phyloP scores from a whole-genome alignment of 225 moss, liverwort and hornwort species.

The Pseudisothecium myosuroides region DNA sequence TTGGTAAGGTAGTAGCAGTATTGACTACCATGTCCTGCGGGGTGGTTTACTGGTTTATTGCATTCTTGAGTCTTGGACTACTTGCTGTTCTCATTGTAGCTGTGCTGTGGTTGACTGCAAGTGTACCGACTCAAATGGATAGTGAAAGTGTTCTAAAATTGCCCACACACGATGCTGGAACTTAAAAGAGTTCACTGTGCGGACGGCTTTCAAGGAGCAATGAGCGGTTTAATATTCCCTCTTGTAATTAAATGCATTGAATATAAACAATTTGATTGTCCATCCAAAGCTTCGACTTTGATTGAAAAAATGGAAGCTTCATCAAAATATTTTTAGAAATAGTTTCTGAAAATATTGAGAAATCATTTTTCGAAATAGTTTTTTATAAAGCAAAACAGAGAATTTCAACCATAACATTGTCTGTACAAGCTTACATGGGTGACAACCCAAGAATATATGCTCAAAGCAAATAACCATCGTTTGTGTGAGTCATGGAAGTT shows the following conservation, averaged over 20 bases:
- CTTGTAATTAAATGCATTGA: neutral
- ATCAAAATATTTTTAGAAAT: neutral
- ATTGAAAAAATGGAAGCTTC: neutral
- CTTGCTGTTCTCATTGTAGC: neutral
- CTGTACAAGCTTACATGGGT: no score
- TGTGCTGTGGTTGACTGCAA: neutral
- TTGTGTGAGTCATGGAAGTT: neutral
- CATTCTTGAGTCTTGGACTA: neutral
- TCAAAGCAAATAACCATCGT: neutral
- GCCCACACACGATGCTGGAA: neutral
- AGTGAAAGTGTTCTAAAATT: neutral
- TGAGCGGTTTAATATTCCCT: neutral
- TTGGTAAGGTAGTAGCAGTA: neutral
- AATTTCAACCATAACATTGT: neutral
- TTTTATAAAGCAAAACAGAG: neutral
- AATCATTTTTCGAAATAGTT: neutral
- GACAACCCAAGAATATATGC: neutral
- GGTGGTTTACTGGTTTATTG: neutral
- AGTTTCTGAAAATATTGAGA: neutral
- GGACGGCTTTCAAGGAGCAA: neutral
- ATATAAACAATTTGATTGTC: neutral
- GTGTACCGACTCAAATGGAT: neutral
- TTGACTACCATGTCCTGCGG: neutral
- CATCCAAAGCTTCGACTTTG: neutral
- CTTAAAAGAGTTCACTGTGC: neutral